A percentile compares a stretch with the other conserved stretches of the same genome.
These are phyloP conservation scores for Curvularia verruculosa DNA, from an alignment of 2,329 filamentous ascomycete species.

Conservation along the genomic window DNA sequence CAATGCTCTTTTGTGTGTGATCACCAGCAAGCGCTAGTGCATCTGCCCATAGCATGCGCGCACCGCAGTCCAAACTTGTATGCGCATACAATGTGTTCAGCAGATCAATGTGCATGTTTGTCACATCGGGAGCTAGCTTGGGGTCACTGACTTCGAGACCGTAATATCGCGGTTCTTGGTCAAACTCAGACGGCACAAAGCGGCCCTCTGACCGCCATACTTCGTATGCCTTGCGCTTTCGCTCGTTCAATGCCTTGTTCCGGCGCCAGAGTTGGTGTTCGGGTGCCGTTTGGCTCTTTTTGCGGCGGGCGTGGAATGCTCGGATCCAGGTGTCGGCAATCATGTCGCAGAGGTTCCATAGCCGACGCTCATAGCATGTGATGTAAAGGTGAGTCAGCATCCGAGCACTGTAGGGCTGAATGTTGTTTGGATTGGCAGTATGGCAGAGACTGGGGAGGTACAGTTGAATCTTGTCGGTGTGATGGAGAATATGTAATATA, in stretches of 20 bases:
- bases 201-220: neutral
- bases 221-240: neutral
- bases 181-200: conserved; percentile 5
- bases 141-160: conserved; percentile 21
- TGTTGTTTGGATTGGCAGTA: neutral
- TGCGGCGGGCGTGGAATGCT: conserved; percentile 31
- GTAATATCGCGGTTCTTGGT: conserved; percentile 14
- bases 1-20: conserved; percentile 15
- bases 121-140: conserved; percentile 15
- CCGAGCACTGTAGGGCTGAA: conserved; percentile 26
- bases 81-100: conserved; percentile 32
- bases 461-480: conserved; percentile 7
- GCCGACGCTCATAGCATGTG: conserved; percentile 19
- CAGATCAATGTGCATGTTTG: conserved; percentile 15
- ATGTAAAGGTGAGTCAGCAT: conserved; percentile 38
- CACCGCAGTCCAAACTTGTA: conserved; percentile 27
- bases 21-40: conserved; percentile 36
- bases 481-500: conserved; percentile 2
- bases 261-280: conserved; percentile 19
- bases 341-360: conserved; percentile 37
- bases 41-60: conserved; percentile 43
- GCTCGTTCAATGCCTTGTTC: conserved; percentile 19
- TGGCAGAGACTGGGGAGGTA: conserved; percentile 27
- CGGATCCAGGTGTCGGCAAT: conserved; percentile 45
- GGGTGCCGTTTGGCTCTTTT: neutral